Evolutionary conservation across 805 yeast species (phyloP), one percentile per base, ranked within the genome.

Genomic region (Torulaspora franciscae): DNA sequence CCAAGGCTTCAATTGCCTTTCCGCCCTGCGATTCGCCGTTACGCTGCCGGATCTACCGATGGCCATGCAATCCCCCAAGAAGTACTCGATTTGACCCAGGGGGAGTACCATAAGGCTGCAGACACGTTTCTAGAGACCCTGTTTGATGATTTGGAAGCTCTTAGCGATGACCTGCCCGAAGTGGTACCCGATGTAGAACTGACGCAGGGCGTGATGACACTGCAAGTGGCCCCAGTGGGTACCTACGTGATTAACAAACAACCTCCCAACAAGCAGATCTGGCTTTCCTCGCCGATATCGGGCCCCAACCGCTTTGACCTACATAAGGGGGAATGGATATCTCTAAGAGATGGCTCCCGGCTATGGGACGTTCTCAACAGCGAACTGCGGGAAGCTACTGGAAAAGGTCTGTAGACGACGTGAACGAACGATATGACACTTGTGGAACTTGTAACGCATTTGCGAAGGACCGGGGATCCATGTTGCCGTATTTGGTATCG

Each of bases 221-320:
- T 93, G 46, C 77, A 73, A 6, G 56, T 85, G 13, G 86, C 91
- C 3, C 76, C 80, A 1, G 70, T 72, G 13, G 98, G 97, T 1
- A 77, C 90, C 0, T 93, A 93, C 61, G 95, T 93, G 24, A 82
- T 93, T 60, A 93, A 93, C 70, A 91, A 89, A 61, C 98, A 93
- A 67, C 99, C 99, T 1, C 97, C 99, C 3, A 93, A 89, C 67
- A 84, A 86, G 66, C 99, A 93, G 64, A 83, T 93, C 25, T 93
- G 99, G 99, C 73, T 91, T 42, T 80, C 95, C 47, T 85, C 95
- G 35, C 99, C 99, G 0, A 60, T 88, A 3, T 84, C 95, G 6
- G 99, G 99, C 0, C 99, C 99, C 5, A 88, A 89, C 59, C 68
- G 85, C 52, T 85, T 79, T 58, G 98, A 93, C 62, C 77, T 76